A percentile compares a stretch with the other conserved stretches of the same genome.
Conservation (phyloP, 2,329 filamentous ascomycete genomes). For the Ceratocystis cubensis region DNA sequence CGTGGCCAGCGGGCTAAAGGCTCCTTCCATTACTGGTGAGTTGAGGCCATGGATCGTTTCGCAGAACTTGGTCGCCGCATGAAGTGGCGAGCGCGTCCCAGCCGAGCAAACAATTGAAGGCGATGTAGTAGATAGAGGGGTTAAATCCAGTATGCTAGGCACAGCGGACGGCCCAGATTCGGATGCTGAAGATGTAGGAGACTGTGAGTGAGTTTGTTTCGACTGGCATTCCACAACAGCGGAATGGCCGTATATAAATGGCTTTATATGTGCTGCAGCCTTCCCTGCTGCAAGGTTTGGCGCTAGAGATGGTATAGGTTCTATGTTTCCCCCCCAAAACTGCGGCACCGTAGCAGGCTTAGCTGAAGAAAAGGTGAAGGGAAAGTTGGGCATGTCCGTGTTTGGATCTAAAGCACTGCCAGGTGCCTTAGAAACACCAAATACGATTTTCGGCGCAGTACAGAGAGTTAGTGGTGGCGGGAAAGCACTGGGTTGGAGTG, state of each 20-base stretch:
- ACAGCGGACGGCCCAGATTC: background rate
- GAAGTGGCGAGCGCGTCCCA: background rate
- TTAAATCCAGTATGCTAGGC: background rate
- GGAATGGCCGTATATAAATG: background rate
- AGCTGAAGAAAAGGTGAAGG: background rate
- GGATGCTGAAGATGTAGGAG: background rate
- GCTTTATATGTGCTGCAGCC: background rate
- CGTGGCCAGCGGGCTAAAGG: background rate
- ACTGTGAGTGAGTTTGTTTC: background rate
- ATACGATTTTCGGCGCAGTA: background rate
- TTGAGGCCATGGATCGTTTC: background rate
- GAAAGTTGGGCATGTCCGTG: background rate
- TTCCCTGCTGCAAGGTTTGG: background rate
- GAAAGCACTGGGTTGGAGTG: no score
- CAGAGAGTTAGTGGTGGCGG: background rate
- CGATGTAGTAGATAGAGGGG: background rate
- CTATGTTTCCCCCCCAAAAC: slow-evolving; percentile 1
- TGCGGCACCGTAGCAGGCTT: background rate
- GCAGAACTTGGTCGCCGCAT: background rate
- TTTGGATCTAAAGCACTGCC: background rate
- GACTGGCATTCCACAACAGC: background rate
- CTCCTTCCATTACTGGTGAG: background rate
- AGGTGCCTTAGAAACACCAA: background rate
- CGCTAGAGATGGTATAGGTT: background rate
- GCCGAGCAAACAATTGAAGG: no score